Percentiles rank a stretch among this genome's conserved stretches.
Evolutionary conservation across 2,329 filamentous ascomycete genomes (phyloP).

Genomic region (Botrytis cinerea): DNA sequence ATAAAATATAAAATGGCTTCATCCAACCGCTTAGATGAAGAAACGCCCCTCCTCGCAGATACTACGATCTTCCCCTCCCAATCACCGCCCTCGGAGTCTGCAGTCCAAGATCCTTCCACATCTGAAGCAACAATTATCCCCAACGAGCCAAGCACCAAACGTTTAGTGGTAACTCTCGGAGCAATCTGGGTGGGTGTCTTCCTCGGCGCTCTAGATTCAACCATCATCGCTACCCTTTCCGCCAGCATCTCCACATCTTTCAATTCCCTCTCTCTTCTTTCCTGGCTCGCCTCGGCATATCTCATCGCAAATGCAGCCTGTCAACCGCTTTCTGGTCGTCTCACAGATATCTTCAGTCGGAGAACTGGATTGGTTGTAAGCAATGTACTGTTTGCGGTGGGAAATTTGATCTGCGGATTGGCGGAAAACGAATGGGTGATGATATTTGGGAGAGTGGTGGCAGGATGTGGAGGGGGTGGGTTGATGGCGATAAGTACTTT

Average conservation of each 20-base stretch:
- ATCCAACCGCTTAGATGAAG: slow-evolving; percentile 31
- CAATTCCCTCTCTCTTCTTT: slow-evolving; percentile 75
- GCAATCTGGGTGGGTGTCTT: slow-evolving; percentile 63
- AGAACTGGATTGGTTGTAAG: slow-evolving; percentile 76
- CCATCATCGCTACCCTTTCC: slow-evolving; percentile 82
- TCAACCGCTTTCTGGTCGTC: slow-evolving; percentile 79
- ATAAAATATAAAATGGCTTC: background rate
- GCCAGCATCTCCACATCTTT: slow-evolving; percentile 84
- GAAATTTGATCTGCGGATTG: slow-evolving; percentile 81
- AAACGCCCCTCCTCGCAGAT: slow-evolving; percentile 38
- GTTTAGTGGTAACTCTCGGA: slow-evolving; percentile 56
- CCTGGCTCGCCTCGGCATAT: slow-evolving; percentile 87
- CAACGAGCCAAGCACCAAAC: slow-evolving; percentile 50
- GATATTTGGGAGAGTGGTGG: slow-evolving; percentile 75
- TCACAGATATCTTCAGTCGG: slow-evolving; percentile 87
- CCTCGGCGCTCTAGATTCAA: slow-evolving; percentile 68
- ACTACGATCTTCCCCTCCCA: background rate
- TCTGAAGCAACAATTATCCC: slow-evolving; percentile 45
- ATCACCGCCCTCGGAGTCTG: background rate
- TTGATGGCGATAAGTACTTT: slow-evolving; percentile 76
- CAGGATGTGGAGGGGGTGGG: slow-evolving; percentile 80
- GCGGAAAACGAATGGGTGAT: slow-evolving; percentile 66
- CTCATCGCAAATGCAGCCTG: slow-evolving; percentile 85
- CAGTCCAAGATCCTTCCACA: slow-evolving; percentile 9
- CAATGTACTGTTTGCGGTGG: slow-evolving; percentile 76